These are phyloP conservation scores for Mycosphaerella arachidis DNA, from an alignment of 2,329 filamentous ascomycete species.

Conservation along the genomic window DNA sequence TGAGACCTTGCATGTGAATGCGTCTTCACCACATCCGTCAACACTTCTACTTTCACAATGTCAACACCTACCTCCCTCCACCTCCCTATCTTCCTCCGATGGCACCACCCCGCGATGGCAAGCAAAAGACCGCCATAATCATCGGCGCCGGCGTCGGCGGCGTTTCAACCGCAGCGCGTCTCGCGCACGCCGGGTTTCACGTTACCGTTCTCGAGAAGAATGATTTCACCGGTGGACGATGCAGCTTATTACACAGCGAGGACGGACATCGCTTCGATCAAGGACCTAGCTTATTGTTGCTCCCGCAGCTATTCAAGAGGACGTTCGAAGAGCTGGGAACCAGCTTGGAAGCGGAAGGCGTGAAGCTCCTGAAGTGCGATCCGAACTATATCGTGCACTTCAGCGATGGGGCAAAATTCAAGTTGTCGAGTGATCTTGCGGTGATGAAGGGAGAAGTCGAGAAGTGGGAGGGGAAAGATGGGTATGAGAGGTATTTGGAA, in stretches of 20 bases:
- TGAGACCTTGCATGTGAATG: constrained; percentile 1
- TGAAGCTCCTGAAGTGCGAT: constrained; percentile 65
- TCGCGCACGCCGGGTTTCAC: constrained; percentile 63
- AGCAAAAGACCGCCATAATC: constrained; percentile 47
- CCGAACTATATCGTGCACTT: constrained; percentile 75
- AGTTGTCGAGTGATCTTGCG: constrained; percentile 63
- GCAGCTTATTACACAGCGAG: constrained; percentile 56
- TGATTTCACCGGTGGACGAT: constrained; percentile 65
- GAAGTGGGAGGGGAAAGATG: constrained; percentile 66
- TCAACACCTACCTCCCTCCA: neutral
- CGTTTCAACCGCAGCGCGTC: constrained; percentile 63
- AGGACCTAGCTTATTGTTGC: constrained; percentile 67
- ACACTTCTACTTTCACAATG: neutral
- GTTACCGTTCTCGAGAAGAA: constrained; percentile 81
- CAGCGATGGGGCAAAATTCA: constrained; percentile 60
- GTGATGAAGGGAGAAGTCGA: constrained; percentile 68
- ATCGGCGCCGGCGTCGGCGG: constrained; percentile 67
- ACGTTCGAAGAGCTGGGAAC: constrained; percentile 66
- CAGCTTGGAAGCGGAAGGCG: constrained; percentile 59
- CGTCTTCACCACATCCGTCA: neutral
- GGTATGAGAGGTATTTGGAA: constrained; percentile 63
- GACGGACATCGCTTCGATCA: constrained; percentile 68
- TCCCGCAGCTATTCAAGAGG: constrained; percentile 66
- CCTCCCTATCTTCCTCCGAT: neutral
- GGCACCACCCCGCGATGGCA: neutral